Percentiles rank a stretch among this genome's conserved stretches.
Conservation (phyloP, 1,284 basidiomycete genomes). For the Vanrija sp. region DNA sequence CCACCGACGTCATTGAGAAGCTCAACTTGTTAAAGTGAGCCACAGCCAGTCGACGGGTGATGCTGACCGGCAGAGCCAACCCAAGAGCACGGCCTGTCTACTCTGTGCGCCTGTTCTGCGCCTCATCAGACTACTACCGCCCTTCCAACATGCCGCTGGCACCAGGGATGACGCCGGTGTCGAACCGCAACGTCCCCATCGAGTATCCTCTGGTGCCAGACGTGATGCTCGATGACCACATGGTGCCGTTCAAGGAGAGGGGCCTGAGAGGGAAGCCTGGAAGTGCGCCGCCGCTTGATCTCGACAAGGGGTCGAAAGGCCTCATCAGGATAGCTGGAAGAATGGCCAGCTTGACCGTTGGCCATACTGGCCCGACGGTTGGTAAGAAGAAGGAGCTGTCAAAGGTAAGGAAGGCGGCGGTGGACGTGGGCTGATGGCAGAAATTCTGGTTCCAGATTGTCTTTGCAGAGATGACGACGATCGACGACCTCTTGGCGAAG, state of each 20-base stretch:
- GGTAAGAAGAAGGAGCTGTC: conserved; percentile 43
- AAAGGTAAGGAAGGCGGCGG: conserved; percentile 29
- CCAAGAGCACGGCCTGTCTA: conserved; percentile 30
- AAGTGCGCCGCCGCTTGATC: conserved; percentile 84
- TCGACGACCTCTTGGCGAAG: conserved; percentile 60
- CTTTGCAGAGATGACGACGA: conserved; percentile 69
- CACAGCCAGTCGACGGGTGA: not conserved
- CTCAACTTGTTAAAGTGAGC: conserved; percentile 35
- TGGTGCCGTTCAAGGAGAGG: conserved; percentile 72
- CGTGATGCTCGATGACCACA: conserved; percentile 72
- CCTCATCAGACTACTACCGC: conserved; percentile 76
- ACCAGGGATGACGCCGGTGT: conserved; percentile 38
- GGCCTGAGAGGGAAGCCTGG: conserved; percentile 96
- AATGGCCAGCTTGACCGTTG: conserved; percentile 72
- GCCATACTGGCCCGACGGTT: conserved; percentile 68
- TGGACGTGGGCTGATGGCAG: conserved; percentile 47
- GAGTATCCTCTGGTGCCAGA: conserved; percentile 92
- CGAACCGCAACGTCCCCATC: conserved; percentile 56
- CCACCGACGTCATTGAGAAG: conserved; percentile 35
- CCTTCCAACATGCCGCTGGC: conserved; percentile 44
- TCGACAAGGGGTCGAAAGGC: conserved; percentile 56
- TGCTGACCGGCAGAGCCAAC: conserved; percentile 18
- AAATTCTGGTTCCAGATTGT: conserved; percentile 81
- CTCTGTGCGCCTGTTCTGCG: conserved; percentile 77
- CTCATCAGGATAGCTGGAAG: conserved; percentile 54